phyloP scores from a whole-genome alignment of 139 green algal species.

The Coccomyxa sp. region DNA sequence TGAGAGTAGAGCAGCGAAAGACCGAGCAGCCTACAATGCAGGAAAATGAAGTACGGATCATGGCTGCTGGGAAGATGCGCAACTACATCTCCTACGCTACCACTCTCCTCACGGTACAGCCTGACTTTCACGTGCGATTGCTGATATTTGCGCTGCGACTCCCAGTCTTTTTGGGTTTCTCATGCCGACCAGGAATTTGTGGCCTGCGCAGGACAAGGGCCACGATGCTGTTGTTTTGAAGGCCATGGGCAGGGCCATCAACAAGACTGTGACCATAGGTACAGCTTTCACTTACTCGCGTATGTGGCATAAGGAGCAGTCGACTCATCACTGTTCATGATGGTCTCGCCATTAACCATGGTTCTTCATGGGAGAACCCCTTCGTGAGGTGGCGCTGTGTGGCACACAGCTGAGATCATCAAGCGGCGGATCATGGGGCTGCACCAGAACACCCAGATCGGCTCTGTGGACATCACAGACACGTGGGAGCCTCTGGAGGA shows the following conservation, averaged over 20 bases:
- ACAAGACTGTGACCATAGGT: slow-evolving; percentile 84
- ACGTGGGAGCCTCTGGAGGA: slow-evolving; percentile 77
- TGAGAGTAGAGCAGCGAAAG: slow-evolving; percentile 51
- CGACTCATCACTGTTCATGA: neutral
- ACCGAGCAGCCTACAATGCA: slow-evolving; percentile 33
- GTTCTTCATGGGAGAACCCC: neutral
- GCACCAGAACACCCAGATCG: slow-evolving; percentile 71
- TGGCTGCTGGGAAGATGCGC: slow-evolving; percentile 55
- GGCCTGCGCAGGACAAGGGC: slow-evolving; percentile 52
- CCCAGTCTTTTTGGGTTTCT: neutral
- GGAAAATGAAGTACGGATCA: slow-evolving; percentile 79
- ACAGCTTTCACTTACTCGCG: neutral
- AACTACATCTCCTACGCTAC: slow-evolving; percentile 78
- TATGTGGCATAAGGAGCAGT: neutral
- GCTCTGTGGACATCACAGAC: slow-evolving; percentile 50
- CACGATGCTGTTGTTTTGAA: slow-evolving; percentile 64
- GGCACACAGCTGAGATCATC: slow-evolving; percentile 75
- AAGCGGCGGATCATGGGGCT: slow-evolving; percentile 79
- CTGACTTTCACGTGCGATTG: neutral
- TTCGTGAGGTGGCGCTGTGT: neutral
- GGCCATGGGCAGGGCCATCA: slow-evolving; percentile 87
- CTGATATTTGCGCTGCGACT: neutral
- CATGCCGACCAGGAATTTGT: neutral
- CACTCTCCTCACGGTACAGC: slow-evolving; percentile 53
- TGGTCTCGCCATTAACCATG: neutral